A percentile compares a stretch with the other conserved stretches of the same genome.
Evolutionary conservation across 2,329 filamentous ascomycete genomes (phyloP).

Genomic region (Colletotrichum chrysophilum): DNA sequence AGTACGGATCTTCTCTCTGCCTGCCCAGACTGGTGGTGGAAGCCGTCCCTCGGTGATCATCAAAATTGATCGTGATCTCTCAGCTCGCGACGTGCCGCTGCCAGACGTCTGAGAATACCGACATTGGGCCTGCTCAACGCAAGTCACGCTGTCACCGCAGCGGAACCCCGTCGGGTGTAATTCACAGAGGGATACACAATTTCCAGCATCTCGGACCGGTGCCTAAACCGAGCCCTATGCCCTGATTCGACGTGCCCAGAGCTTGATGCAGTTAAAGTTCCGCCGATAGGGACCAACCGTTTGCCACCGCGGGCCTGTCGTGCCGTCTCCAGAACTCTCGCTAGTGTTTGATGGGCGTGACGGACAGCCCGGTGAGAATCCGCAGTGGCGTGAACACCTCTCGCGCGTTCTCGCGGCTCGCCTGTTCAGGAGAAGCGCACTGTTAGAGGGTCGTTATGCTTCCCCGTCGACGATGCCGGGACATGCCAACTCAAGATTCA

Average conservation of each 20-base stretch:
- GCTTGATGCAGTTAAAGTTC: slow-evolving; percentile 8
- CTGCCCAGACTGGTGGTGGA: background rate
- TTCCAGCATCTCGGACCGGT: background rate
- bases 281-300: background rate
- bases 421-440: background rate
- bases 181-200: background rate
- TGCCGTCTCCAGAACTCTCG: background rate
- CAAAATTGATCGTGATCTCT: background rate
- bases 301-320: slow-evolving; percentile 1
- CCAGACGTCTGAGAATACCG: background rate
- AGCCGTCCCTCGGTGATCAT: slow-evolving; percentile 4
- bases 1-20: slow-evolving; percentile 11
- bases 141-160: background rate
- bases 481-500: background rate
- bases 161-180: background rate
- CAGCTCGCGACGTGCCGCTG: background rate
- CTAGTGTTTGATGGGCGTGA: slow-evolving; percentile 1
- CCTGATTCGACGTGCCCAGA: background rate
- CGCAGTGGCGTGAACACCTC: background rate
- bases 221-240: background rate
- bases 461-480: background rate
- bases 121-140: background rate
- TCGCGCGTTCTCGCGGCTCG: background rate
- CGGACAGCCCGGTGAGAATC: slow-evolving; percentile 16
- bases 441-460: background rate